Evolutionary conservation across 192 early-diverging fungal genomes (phyloP), one percentile per base, ranked within the genome.

Genomic region (Linnemannia exigua): DNA sequence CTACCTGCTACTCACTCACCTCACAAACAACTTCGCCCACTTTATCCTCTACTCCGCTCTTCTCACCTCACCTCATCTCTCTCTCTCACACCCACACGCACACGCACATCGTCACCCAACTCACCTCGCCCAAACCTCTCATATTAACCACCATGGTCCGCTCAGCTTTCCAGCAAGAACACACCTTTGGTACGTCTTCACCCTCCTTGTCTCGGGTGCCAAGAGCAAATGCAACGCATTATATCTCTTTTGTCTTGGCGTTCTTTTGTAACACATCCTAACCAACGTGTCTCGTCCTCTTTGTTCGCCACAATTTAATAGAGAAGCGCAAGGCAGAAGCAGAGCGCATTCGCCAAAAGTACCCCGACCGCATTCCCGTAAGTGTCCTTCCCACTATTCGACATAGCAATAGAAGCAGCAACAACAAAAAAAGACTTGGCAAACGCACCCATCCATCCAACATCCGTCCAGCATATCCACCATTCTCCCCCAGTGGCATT

Each of bases 311-410:
- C 9, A 75, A 66, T 78, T 83, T 90, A 96, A 83, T 91, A 97
- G 98, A 99, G 79, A 98, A 98, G 89, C 94, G 98, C 87, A 97
- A 98, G 90, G 93, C 92, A 37, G 98, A 99, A 90, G 97, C 97
- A 70, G 97, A 99, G 77, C 92, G 97, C 74, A 99, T 99, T 88
- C 93, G 97, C 68, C 93, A 94, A 88, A 99, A 99, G 92, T 99
- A 99, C 87, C 97, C 98, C 58, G 95, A 96, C 88, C 92, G 95
- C 52, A 95, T 96, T 87, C 96, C 96, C 28, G 94, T 87, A 87
- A 82, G 88, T 87, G 17, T 51, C 35, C 16, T 51, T 15, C 15
- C 36, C 17, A 16, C 36, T 63, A 31, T 1, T 31, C 7, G n/a
- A 71, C 44, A 2, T 12, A 67, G 35, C 12, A 31, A n/a, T n/a